A percentile compares a stretch with the other conserved stretches of the same genome.
These are phyloP conservation scores for Ophiocordyceps unilateralis DNA, from an alignment of 2,329 filamentous ascomycete genomes.

Conservation along the genomic window DNA sequence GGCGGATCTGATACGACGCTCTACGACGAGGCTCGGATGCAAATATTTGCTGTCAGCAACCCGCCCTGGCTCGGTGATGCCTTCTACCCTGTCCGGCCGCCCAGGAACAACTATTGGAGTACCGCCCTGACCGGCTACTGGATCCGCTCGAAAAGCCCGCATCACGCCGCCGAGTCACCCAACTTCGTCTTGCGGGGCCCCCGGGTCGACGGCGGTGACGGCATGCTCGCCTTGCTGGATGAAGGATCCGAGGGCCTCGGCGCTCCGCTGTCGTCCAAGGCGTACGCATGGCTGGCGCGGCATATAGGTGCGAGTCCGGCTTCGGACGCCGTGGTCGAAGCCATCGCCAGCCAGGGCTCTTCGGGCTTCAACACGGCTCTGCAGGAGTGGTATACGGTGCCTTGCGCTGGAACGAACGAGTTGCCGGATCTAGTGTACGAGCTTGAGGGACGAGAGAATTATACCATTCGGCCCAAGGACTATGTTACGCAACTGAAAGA, in stretches of 20 bases:
- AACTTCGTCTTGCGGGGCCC: background rate
- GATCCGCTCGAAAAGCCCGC: no score
- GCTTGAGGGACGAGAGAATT: background rate
- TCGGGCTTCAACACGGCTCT: slow-evolving; percentile 1
- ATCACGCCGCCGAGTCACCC: no score
- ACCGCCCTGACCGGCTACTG: background rate
- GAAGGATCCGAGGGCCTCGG: slow-evolving; percentile 1
- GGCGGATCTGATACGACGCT: background rate
- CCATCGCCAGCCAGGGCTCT: background rate
- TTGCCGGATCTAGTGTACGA: background rate
- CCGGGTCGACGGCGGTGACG: background rate
- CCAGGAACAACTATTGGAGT: slow-evolving; percentile 1
- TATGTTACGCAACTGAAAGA: background rate
- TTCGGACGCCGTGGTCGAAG: background rate
- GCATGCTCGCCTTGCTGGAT: background rate
- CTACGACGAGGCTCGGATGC: background rate
- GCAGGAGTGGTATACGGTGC: slow-evolving; percentile 1
- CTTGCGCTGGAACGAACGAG: background rate
- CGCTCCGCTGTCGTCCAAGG: background rate
- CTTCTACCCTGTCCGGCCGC: background rate
- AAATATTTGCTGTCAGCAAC: background rate
- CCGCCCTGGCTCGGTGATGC: background rate
- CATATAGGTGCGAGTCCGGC: background rate
- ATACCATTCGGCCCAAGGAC: background rate
- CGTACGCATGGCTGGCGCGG: background rate